Percentiles rank a stretch among this genome's conserved stretches.
These are phyloP conservation scores for Alloteropsis semialata DNA, from an alignment of 176 grass and related monocot genomes.

Conservation along the genomic window DNA sequence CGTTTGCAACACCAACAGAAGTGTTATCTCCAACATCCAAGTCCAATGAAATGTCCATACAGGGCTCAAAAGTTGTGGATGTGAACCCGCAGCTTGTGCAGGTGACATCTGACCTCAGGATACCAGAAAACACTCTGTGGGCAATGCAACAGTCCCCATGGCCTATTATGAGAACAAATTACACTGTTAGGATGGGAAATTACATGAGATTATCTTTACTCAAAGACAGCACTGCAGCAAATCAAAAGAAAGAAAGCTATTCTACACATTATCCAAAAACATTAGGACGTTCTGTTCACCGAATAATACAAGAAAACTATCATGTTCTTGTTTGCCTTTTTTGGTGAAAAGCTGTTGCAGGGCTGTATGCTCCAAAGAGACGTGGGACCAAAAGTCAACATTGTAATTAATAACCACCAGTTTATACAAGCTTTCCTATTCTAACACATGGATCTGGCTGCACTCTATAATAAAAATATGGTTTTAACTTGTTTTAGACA, in stretches of 20 bases:
- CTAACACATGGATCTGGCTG: slow-evolving; percentile 1
- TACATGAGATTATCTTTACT: not conserved
- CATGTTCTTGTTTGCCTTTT: not conserved
- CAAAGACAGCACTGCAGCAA: not conserved
- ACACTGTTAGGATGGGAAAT: slow-evolving; percentile 28
- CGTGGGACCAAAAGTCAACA: slow-evolving; percentile 12
- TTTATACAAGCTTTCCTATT: not conserved
- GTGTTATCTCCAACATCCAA: slow-evolving; percentile 50
- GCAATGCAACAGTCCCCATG: slow-evolving; percentile 98
- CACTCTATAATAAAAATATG: not conserved
- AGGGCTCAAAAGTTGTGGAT: slow-evolving; percentile 98
- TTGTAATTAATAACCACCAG: not conserved
- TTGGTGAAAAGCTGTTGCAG: not conserved
- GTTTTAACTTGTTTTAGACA: not conserved
- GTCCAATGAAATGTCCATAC: slow-evolving; percentile 90
- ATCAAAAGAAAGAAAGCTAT: slow-evolving; percentile 2
- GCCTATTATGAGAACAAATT: slow-evolving; percentile 34
- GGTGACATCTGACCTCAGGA: slow-evolving; percentile 92
- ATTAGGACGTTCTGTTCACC: not conserved
- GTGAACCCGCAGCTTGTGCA: slow-evolving; percentile 93
- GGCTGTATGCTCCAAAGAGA: not conserved
- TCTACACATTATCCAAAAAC: not conserved
- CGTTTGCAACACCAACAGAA: slow-evolving; percentile 27
- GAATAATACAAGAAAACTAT: not conserved
- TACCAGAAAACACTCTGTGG: slow-evolving; percentile 90